Base-by-base conservation (phyloP, 192 early-diverging fungal species). In the Coemansia sp. region DNA sequence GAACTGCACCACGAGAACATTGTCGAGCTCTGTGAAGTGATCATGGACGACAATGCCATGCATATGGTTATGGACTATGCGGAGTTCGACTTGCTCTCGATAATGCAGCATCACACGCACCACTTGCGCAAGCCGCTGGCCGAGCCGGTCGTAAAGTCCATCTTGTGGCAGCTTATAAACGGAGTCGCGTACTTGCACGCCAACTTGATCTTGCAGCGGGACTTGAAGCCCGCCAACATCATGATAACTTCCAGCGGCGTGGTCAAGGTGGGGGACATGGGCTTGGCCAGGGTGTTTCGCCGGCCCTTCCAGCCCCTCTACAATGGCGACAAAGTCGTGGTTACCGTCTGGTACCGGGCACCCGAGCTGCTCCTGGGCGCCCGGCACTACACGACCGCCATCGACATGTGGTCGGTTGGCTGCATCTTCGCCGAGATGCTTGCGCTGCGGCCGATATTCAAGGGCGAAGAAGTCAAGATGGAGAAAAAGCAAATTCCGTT, bases 51-150 rank as follows among this genome's bases (percentile, higher is more conserved):
- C 66, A 88, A 91, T 51, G 89, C 90, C 6, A 95, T 97, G 30
- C 86, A 90, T 52, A 96, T 97, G 92, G 88, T 97, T 32, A 91
- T 97, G 83, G 94, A 96, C 39, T 97, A 94, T 66, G 92, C 94
- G 5, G 94, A 97, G 62, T 90, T 96, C 68, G 94, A 97, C 70
- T 81, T 82, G 11, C 51, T 76, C 69, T 90, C 93, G 81, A 96
- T 97, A 48, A 89, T 95, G 56, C 90, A 93, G 64, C 85, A 87
- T 64, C 93, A 96, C 65, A 74, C 79, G 31, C 92, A 94, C 59
- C 76, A 81, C 2, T 79, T 90, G 69, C 80, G 87, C 28, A 89
- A 88, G 60, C 84, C 87, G 6, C 87, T 97, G 53, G 78, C 89
- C 10, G 90, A 93, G 62, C 82, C 85, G 9, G 85, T 88, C 14